Evolutionary conservation across 1,284 basidiomycete genomes (phyloP), one percentile per base, ranked within the genome.

Genomic region (Gymnopus androsaceus): DNA sequence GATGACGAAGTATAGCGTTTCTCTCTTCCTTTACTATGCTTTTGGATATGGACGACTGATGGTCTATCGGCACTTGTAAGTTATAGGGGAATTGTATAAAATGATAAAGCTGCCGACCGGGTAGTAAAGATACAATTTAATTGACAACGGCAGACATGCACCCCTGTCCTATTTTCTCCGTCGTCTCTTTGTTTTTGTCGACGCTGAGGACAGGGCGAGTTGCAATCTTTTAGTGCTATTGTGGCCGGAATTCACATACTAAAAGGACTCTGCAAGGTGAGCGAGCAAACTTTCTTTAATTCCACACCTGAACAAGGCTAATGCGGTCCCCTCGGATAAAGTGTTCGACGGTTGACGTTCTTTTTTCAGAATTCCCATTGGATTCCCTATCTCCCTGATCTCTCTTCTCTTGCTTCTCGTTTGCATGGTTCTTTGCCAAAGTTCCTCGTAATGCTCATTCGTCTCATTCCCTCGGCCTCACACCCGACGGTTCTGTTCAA

Each of bases 401-500:
- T 12, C 19, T 37, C 27, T 28, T 23, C 37, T 41, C 17, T 51
- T 31, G n/a, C 6, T 41, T 7, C 25, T 52, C 31, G 33, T 45
- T 53, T 46, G 41, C 21, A 45, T 53, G 41, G 3, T 36, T 23
- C 25, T 17, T 27, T 36, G n/a, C 34, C 23, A 27, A 23, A 27
- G 3, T 8, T 4, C 31, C 19, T 42, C 21, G 31, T 44, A 27
- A 92, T 92, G 90, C 75, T 87, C 57, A 82, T 92, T 60, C 81
- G 82, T 64, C 80, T 93, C 57, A 68, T 87, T 48, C 75, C 81
- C 9, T 72, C 77, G 1, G 74, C 81, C 8, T 72, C 77, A 0
- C 65, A 75, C 2, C 82, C 87, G 15, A 83, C 84, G 42, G 83
- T 94, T 64, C 81, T 90, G 66, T 91, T 92, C 72, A 83, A 80